Conservation (phyloP, 768 basidiomycete species). For the Trametes elegans region DNA sequence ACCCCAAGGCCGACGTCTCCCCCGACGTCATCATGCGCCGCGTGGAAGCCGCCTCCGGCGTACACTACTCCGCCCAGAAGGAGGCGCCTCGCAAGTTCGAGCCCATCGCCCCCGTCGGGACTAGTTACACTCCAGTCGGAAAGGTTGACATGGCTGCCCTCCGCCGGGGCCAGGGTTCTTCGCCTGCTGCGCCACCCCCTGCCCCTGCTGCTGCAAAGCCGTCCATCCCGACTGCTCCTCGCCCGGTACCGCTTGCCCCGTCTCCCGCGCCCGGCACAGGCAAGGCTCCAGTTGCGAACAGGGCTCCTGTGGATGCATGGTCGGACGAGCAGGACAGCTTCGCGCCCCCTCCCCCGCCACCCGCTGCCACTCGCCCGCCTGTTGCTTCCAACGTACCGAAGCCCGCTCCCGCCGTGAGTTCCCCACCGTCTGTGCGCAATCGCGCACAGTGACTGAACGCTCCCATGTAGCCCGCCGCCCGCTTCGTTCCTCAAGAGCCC, state of each 20-base stretch:
- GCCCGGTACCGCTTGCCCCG: conserved; percentile 46
- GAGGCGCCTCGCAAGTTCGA: conserved; percentile 71
- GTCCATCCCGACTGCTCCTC: conserved; percentile 40
- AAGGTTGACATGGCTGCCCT: conserved; percentile 65
- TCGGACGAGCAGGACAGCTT: conserved; percentile 45
- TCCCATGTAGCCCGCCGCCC: conserved; percentile 24
- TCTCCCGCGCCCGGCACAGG: conserved; percentile 23
- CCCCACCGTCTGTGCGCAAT: neutral
- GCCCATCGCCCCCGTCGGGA: conserved; percentile 80
- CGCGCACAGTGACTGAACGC: neutral
- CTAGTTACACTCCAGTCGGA: conserved; percentile 73
- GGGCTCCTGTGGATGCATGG: conserved; percentile 52
- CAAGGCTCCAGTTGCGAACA: conserved; percentile 25
- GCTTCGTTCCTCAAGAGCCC: conserved; percentile 32
- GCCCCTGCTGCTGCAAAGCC: conserved; percentile 27
- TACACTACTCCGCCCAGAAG: conserved; percentile 83
- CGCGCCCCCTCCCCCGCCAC: conserved; percentile 30
- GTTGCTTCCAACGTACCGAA: conserved; percentile 34
- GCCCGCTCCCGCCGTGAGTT: conserved; percentile 41
- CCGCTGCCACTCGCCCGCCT: conserved; percentile 30
- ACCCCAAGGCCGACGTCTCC: conserved; percentile 70
- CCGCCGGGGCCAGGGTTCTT: conserved; percentile 27
- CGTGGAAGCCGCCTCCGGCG: conserved; percentile 87
- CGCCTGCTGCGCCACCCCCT: conserved; percentile 16
- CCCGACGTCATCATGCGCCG: conserved; percentile 80